Conservation (phyloP, 2,329 filamentous ascomycete species). For the Fusarium nisikadoi region DNA sequence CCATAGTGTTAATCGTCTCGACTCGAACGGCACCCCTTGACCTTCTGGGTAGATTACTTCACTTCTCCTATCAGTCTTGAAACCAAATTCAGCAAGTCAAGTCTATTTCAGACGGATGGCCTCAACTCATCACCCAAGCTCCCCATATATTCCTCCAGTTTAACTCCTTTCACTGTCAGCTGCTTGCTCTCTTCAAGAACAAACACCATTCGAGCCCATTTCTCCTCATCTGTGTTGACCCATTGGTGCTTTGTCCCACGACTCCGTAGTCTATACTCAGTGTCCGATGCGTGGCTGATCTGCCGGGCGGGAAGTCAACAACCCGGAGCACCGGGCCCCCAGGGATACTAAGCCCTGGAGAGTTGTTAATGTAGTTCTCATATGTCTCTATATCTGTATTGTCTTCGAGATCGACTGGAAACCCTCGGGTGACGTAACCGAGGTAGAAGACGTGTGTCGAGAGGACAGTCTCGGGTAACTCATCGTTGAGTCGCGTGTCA, state of each 20-base stretch:
- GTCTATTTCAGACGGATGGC: conserved; percentile 1
- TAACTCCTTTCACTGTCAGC: conserved; percentile 14
- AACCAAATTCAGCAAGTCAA: not conserved
- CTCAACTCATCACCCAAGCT: conserved; percentile 19
- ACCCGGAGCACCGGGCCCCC: conserved; percentile 57
- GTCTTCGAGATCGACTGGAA: conserved; percentile 17
- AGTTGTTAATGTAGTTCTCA: conserved; percentile 11
- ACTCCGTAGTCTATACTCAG: conserved; percentile 66
- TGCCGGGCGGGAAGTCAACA: conserved; percentile 59
- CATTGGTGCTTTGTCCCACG: conserved; percentile 67
- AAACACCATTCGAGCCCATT: conserved; percentile 59
- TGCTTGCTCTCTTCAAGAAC: conserved; percentile 46
- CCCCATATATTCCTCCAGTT: conserved; percentile 31
- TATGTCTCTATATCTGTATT: conserved; percentile 29
- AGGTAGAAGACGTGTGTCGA: conserved; percentile 34
- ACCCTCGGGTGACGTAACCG: conserved; percentile 29
- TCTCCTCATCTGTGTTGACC: conserved; percentile 57
- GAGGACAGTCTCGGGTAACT: conserved; percentile 15
- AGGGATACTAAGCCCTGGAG: conserved; percentile 42
- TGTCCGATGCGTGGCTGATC: conserved; percentile 56
- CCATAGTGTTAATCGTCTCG: not conserved
- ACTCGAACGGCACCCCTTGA: not conserved
- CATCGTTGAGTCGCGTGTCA: conserved; percentile 23
- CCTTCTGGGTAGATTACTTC: not conserved
- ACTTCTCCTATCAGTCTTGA: not conserved